Conservation (phyloP, 192 early-diverging fungal genomes). For the Pilobolus umbonatus region DNA sequence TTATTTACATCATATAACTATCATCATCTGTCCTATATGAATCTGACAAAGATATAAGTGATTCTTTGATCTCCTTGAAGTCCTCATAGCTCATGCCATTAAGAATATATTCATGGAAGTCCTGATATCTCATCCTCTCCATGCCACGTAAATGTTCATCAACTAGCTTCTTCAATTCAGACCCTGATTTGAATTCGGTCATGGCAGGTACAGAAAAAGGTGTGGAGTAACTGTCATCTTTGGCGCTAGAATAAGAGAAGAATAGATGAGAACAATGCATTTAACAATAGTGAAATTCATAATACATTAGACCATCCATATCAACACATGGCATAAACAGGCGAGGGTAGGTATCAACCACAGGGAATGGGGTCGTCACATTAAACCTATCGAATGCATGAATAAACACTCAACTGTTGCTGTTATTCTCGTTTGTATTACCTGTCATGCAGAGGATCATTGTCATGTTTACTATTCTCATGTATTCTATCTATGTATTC, state of each 20-base stretch:
- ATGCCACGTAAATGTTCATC: constrained; percentile 1
- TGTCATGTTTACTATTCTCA: constrained; percentile 11
- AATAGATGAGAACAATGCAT: too few relatives aligned
- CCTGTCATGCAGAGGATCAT: constrained; percentile 18
- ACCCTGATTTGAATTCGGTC: constrained; percentile 12
- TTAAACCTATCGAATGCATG: background rate
- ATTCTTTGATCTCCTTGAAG: constrained; percentile 22
- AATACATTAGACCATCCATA: constrained; percentile 12
- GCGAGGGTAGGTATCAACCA: constrained; percentile 24
- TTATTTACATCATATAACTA: background rate
- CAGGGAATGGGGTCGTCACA: constrained; percentile 19
- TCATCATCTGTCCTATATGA: constrained; percentile 13
- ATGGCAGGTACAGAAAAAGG: constrained; percentile 17
- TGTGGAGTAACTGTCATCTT: too few relatives aligned
- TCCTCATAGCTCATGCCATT: constrained; percentile 16
- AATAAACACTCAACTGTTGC: background rate
- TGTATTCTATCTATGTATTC: constrained; percentile 3
- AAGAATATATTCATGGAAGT: constrained; percentile 19
- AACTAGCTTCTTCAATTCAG: background rate
- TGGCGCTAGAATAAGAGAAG: too few relatives aligned
- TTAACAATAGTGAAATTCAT: background rate
- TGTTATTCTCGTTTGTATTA: background rate
- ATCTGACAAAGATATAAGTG: constrained; percentile 19
- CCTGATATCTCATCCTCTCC: constrained; percentile 9
- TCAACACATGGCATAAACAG: constrained; percentile 11